Percentiles rank a stretch among this genome's conserved stretches.
Conservation (phyloP, 2,329 filamentous ascomycete genomes). For the Ceratocystis huliohia region DNA sequence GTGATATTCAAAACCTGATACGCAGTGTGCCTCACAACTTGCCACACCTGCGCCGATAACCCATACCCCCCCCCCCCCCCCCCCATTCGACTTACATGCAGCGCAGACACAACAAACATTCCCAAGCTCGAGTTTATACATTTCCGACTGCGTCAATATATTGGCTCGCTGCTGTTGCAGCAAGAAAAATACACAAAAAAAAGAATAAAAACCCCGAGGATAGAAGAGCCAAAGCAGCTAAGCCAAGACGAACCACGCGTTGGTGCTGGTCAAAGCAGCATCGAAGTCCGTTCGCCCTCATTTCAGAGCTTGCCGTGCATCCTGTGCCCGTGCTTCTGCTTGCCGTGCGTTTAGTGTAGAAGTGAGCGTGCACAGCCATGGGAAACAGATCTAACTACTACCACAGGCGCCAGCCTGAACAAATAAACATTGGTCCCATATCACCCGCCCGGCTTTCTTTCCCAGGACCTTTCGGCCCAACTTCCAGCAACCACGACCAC, state of each 20-base stretch:
- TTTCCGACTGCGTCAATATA: background rate
- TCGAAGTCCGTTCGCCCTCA: background rate
- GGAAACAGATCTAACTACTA: background rate
- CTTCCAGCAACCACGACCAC: background rate
- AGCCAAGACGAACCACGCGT: background rate
- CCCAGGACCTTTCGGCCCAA: background rate
- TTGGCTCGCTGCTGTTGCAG: background rate
- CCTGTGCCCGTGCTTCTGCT: background rate
- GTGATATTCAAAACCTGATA: background rate
- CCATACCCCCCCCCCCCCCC: background rate
- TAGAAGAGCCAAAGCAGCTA: background rate
- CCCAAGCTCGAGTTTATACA: background rate
- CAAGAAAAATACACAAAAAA: background rate
- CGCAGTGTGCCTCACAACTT: background rate
- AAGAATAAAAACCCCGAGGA: background rate
- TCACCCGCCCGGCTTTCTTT: constrained; percentile 3
- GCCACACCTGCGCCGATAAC: background rate
- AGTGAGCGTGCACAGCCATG: background rate
- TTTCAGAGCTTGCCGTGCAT: background rate
- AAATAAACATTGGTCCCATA: constrained; percentile 9
- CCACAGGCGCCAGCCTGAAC: constrained; percentile 7
- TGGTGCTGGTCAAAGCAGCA: background rate
- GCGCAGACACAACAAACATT: no score
- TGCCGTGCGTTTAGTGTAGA: background rate
- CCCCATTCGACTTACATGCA: background rate